Evolutionary conservation across 164 flowering plant genomes (phyloP).

Genomic region (Amborella trichopoda): DNA sequence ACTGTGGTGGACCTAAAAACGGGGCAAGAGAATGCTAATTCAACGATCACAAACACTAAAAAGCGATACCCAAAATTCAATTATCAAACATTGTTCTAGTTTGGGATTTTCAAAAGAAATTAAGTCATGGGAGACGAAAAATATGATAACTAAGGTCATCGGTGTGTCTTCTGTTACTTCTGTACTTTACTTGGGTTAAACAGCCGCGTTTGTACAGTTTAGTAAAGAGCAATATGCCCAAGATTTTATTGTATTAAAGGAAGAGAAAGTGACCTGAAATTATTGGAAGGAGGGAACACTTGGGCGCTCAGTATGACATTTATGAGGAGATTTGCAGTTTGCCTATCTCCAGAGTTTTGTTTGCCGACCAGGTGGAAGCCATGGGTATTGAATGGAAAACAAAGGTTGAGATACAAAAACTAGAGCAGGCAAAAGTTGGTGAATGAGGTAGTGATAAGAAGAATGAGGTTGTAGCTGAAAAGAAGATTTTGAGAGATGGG

Average conservation of each 20-base stretch:
- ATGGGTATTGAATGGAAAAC: conserved; percentile 30
- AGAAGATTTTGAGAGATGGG: conserved; percentile 1
- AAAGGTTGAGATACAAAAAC: conserved; percentile 9
- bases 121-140: conserved; percentile 40
- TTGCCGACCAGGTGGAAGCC: conserved; percentile 77
- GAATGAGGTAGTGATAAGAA: conserved; percentile 2
- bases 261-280: conserved; percentile 32
- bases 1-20: conserved; percentile 51
- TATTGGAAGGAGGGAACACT: conserved; percentile 58
- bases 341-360: conserved; percentile 35
- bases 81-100: conserved; percentile 43
- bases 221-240: conserved; percentile 39
- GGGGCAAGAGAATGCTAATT: conserved; percentile 23
- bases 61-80: conserved; percentile 19
- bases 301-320: conserved; percentile 51
- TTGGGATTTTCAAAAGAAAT: conserved; percentile 62
- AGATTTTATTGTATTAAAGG: conserved; percentile 48
- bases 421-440: conserved; percentile 5
- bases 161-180: conserved; percentile 44
- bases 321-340: conserved; percentile 71
- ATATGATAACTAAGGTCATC: conserved; percentile 46
- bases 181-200: conserved; percentile 51
- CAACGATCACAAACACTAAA: conserved; percentile 4
- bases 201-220: conserved; percentile 74
- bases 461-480: background rate